A percentile compares a stretch with the other conserved stretches of the same genome.
Evolutionary conservation across 2,329 filamentous ascomycete species (phyloP).

Genomic region (Bipolaris oryzae): DNA sequence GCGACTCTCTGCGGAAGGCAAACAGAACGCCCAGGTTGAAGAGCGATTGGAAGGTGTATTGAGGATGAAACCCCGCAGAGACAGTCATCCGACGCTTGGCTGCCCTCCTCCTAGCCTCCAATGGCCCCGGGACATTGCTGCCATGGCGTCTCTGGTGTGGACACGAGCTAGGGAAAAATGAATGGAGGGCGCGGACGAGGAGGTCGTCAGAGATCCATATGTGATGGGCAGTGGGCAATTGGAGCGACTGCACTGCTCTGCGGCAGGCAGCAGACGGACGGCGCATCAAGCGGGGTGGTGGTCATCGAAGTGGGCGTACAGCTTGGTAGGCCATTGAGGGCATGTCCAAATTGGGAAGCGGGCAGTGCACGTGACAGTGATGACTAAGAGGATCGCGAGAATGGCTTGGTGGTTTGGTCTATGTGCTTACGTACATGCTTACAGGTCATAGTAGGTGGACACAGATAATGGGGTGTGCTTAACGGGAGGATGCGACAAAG

Average conservation of each 20-base stretch:
- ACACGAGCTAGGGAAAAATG: slow-evolving; percentile 57
- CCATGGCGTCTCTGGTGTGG: slow-evolving; percentile 60
- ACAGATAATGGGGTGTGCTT: neutral
- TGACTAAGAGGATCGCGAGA: slow-evolving; percentile 8
- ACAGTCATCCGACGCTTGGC: slow-evolving; percentile 62
- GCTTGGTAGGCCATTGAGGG: slow-evolving; percentile 10
- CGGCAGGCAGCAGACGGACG: slow-evolving; percentile 57
- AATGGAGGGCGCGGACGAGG: slow-evolving; percentile 58
- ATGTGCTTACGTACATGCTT: neutral
- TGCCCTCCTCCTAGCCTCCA: slow-evolving; percentile 64
- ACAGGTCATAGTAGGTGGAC: neutral
- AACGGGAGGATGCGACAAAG: slow-evolving; percentile 10
- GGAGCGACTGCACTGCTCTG: slow-evolving; percentile 55
- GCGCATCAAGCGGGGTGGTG: slow-evolving; percentile 53
- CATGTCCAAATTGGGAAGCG: slow-evolving; percentile 16
- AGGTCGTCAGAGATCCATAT: slow-evolving; percentile 67
- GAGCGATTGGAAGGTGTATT: slow-evolving; percentile 26
- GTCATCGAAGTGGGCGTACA: slow-evolving; percentile 25
- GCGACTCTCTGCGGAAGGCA: slow-evolving; percentile 27
- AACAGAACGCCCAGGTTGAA: slow-evolving; percentile 41
- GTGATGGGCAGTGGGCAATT: slow-evolving; percentile 50
- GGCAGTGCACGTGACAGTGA: slow-evolving; percentile 14
- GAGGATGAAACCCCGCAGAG: slow-evolving; percentile 48
- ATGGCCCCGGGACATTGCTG: slow-evolving; percentile 66
- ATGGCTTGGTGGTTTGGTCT: neutral